These are phyloP conservation scores for Physocladia obscura DNA, from an alignment of 192 early-diverging fungal species.

Conservation along the genomic window DNA sequence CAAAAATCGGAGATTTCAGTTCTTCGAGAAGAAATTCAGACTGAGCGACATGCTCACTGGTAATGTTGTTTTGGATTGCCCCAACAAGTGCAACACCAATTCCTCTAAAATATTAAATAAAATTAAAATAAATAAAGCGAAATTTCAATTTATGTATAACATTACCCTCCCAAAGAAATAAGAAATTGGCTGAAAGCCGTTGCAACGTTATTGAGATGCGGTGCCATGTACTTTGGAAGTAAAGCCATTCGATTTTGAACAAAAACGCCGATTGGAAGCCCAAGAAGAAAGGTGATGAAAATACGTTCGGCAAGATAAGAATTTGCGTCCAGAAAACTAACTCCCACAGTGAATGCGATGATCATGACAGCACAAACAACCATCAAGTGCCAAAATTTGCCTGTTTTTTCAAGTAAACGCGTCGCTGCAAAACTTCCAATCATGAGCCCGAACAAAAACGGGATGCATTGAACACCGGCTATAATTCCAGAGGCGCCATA, in stretches of 20 bases:
- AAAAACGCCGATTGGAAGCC: background rate
- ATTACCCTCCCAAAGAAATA: background rate
- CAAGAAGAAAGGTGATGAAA: background rate
- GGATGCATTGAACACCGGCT: background rate
- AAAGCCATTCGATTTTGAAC: background rate
- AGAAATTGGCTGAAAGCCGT: background rate
- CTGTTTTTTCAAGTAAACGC: background rate
- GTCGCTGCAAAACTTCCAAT: background rate
- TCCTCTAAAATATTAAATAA: background rate
- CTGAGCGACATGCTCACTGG: background rate
- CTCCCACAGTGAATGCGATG: background rate
- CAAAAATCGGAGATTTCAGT: background rate
- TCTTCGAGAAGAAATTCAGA: background rate
- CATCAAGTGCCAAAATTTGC: background rate
- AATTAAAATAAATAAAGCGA: background rate
- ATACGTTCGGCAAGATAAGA: background rate
- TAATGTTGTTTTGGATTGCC: background rate
- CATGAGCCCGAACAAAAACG: background rate
- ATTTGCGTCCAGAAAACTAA: background rate
- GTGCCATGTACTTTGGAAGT: background rate
- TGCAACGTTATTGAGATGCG: background rate
- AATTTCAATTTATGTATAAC: no score
- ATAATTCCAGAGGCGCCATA: background rate
- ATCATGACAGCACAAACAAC: background rate
- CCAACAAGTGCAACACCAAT: background rate